phyloP scores from a whole-genome alignment of 2,329 filamentous ascomycete genomes.

The Apiospora phragmitis region DNA sequence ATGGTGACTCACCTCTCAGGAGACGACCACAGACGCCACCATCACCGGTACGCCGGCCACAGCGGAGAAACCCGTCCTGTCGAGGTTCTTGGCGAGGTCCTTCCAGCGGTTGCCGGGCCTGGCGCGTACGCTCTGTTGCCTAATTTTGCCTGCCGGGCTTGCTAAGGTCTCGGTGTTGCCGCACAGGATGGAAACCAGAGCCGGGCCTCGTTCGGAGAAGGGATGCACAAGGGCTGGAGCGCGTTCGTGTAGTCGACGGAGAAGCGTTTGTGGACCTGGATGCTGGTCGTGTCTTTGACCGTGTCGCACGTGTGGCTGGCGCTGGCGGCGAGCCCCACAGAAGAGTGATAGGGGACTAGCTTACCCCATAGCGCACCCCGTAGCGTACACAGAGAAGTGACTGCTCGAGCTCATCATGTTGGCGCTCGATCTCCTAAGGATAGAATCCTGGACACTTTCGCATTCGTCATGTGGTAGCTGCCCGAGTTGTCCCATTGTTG shows the following conservation, averaged over 20 bases:
- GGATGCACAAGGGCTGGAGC: not conserved
- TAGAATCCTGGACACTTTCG: not conserved
- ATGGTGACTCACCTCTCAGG: constrained; percentile 56
- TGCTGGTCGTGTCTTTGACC: not conserved
- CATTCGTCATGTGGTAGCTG: not conserved
- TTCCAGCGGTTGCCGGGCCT: not conserved
- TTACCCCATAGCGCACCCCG: too few species aligned
- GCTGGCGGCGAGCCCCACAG: not conserved
- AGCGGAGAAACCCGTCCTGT: too few species aligned
- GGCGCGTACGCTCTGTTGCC: not conserved
- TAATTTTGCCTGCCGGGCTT: not conserved
- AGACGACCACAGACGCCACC: constrained; percentile 20
- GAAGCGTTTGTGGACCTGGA: not conserved
- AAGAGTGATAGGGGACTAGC: not conserved
- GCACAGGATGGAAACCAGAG: not conserved
- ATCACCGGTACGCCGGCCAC: too few species aligned
- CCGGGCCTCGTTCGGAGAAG: not conserved
- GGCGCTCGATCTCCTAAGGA: not conserved
- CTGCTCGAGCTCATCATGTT: too few species aligned
- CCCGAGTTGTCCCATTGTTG: not conserved
- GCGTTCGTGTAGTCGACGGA: not conserved
- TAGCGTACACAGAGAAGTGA: too few species aligned
- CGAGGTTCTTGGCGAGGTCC: too few species aligned
- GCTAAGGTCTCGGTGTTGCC: not conserved
- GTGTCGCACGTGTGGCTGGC: not conserved